phyloP scores from a whole-genome alignment of 2,329 filamentous ascomycete genomes.

The Diaporthe sp. region DNA sequence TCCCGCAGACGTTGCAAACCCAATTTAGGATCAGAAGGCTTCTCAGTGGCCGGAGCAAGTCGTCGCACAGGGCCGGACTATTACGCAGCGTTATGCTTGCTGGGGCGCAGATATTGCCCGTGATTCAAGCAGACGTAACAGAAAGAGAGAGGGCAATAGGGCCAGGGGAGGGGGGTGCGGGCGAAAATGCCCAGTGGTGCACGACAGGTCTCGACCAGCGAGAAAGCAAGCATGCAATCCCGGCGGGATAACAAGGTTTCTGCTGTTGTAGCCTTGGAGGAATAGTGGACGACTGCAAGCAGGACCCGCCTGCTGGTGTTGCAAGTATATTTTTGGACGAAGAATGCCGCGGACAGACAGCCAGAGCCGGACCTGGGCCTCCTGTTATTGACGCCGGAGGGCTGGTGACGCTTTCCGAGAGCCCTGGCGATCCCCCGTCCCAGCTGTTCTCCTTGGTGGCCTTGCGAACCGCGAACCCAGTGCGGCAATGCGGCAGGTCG shows the following conservation, averaged over 20 bases:
- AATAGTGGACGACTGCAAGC: background rate
- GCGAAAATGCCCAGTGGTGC: slow-evolving; percentile 1
- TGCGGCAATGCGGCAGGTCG: background rate
- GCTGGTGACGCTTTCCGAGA: background rate
- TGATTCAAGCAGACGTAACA: slow-evolving; percentile 17
- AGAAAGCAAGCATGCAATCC: slow-evolving; percentile 14
- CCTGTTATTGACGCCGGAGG: slow-evolving; percentile 10
- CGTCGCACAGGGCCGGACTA: slow-evolving; percentile 26
- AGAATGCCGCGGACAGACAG: slow-evolving; percentile 11
- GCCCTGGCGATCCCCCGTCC: slow-evolving; percentile 12
- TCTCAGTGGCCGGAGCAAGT: slow-evolving; percentile 24
- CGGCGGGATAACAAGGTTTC: slow-evolving; percentile 10
- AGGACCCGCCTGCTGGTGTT: slow-evolving; percentile 29
- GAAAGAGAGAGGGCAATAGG: background rate
- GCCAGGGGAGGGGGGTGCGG: background rate
- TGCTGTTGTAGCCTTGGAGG: slow-evolving; percentile 5
- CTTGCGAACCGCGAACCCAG: background rate
- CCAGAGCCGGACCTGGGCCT: background rate
- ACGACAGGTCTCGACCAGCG: slow-evolving; percentile 15
- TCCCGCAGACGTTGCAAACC: background rate
- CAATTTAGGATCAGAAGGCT: slow-evolving; percentile 16
- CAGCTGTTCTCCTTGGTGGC: background rate
- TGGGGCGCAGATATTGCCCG: slow-evolving; percentile 23
- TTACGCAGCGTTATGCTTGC: slow-evolving; percentile 19
- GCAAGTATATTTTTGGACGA: slow-evolving; percentile 29